phyloP scores from a whole-genome alignment of 208 protist species.

The Trypanosoma scelopori region DNA sequence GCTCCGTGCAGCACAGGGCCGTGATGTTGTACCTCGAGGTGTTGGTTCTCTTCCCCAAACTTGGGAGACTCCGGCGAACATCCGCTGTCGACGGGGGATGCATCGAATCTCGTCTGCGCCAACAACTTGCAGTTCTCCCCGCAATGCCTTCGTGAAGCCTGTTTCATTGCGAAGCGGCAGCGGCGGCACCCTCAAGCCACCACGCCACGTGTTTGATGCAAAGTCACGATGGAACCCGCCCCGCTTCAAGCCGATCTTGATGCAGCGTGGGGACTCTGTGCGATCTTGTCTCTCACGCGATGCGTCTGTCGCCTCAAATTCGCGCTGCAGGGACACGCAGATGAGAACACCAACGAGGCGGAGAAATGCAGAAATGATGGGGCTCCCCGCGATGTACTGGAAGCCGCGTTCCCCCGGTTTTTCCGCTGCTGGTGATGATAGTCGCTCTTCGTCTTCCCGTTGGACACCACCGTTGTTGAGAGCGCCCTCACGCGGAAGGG shows the following conservation, averaged over 20 bases:
- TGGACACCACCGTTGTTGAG: too few relatives aligned
- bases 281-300: not conserved
- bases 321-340: not conserved
- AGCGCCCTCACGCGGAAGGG: too few relatives aligned
- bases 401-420: not conserved
- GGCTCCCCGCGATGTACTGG: not conserved
- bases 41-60: not conserved
- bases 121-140: too few relatives aligned
- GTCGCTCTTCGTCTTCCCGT: too few relatives aligned
- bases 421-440: not conserved
- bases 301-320: not conserved
- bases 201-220: not conserved
- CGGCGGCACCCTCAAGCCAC: not conserved
- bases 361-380: not conserved
- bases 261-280: not conserved
- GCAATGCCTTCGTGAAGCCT: too few relatives aligned
- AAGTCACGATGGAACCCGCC: constrained; percentile 9
- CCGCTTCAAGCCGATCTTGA: not conserved
- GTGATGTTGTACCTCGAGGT: constrained; percentile 2
- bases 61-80: not conserved
- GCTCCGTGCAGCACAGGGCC: constrained; percentile 21
- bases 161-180: not conserved
- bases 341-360: not conserved
- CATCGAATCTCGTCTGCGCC: too few relatives aligned
- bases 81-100: too few relatives aligned